Base-by-base conservation (phyloP, 805 yeast species). In the Lipomyces sp. region DNA sequence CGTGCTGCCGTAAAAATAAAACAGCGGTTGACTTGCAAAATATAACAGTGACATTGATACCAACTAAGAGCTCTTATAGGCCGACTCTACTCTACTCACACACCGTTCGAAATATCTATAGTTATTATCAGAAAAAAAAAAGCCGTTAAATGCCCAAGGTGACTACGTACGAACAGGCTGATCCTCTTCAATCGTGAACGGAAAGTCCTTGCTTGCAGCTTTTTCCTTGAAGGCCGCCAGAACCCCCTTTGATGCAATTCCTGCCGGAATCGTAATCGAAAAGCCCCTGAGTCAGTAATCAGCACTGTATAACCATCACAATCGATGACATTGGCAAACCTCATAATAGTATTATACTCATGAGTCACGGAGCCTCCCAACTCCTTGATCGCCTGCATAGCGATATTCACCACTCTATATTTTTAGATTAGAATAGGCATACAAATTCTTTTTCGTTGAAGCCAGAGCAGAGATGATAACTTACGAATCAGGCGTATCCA, bases 101-200 rank as follows among this genome's bases (percentile, higher is more conserved):
- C 48, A 15, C 48, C 48, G 18, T 42, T 24, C 48, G 15, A 42
- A 42, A 42, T 42, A 15, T 42, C 48, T 42, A 24, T 42, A 42
- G n/a, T 42, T 5, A 42, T n/a, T n/a, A n/a, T 42, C 48, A 15
- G 48, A 42, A 15, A 18, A n/a, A 15, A 7, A 15, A 15, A 7
- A 42, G 48, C 7, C 48, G 48, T 24, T 10, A 42, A 15, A 42
- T 24, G 24, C 24, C 24, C 24, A 42, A 42, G 3, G 48, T 42
- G 39, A 37, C 48, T 42, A 39, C 63, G 7, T 62, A 34, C 66
- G n/a, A 53, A 67, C 60, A 3, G 63, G 59, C 63, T 67, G 50
- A 56, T 67, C 71, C 64, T 67, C 71, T 35, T 67, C 71, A 37
- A 67, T 48, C 29, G 57, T 30, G 42, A 67, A 62, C 8, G 71